phyloP scores from a whole-genome alignment of 495 filamentous ascomycete species.

The Daldinia decipiens region DNA sequence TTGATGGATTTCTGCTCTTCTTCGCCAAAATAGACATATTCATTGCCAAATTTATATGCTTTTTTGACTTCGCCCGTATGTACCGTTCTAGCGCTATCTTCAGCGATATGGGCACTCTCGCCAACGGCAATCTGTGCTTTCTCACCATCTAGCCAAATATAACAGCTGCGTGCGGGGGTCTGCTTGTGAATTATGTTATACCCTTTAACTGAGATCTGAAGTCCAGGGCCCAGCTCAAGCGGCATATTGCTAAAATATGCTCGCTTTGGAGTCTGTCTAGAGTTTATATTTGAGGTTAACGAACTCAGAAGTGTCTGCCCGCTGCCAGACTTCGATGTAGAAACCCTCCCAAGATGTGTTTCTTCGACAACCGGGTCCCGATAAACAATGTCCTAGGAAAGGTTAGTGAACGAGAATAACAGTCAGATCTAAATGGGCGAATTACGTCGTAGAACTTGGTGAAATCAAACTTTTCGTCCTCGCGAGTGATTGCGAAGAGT shows the following conservation, averaged over 20 bases:
- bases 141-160: slow-evolving; percentile 86
- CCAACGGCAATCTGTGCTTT: slow-evolving; percentile 80
- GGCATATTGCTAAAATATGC: slow-evolving; percentile 86
- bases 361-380: slow-evolving; percentile 71
- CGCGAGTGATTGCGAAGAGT: slow-evolving; percentile 87
- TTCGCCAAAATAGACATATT: slow-evolving; percentile 83
- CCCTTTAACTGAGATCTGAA: slow-evolving; percentile 90
- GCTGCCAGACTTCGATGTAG: slow-evolving; percentile 67
- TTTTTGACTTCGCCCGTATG: slow-evolving; percentile 87
- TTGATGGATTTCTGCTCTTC: slow-evolving; percentile 83
- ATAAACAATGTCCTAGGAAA: slow-evolving; percentile 80
- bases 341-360: slow-evolving; percentile 50
- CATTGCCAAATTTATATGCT: slow-evolving; percentile 95
- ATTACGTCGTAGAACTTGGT: slow-evolving; percentile 91
- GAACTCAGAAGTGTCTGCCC: slow-evolving; percentile 84
- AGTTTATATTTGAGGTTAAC: slow-evolving; percentile 89
- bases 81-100: slow-evolving; percentile 76
- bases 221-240: slow-evolving; percentile 83
- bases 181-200: slow-evolving; percentile 90
- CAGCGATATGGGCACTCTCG: slow-evolving; percentile 75
- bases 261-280: slow-evolving; percentile 86
- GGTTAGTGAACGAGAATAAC: slow-evolving; percentile 37
- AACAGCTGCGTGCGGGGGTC: slow-evolving; percentile 79
- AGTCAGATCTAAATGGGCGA: not conserved
- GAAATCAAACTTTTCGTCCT: slow-evolving; percentile 79